phyloP scores from a whole-genome alignment of 1,284 basidiomycete genomes.

The Irpex rosettiformis region DNA sequence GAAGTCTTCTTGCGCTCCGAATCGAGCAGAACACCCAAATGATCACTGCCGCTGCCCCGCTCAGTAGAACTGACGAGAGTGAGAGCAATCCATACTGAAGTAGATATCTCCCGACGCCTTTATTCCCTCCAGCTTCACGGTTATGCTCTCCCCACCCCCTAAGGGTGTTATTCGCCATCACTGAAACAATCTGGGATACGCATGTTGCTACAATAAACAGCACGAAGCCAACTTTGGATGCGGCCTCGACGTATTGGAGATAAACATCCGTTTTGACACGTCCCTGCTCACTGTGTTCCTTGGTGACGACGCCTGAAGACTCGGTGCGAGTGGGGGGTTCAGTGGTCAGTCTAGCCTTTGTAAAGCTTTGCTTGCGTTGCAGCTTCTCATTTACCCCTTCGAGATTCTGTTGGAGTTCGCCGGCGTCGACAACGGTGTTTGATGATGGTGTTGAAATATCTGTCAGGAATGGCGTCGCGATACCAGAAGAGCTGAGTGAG shows the following conservation, averaged over 20 bases:
- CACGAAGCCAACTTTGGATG: conserved; percentile 69
- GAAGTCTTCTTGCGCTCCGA: conserved; percentile 70
- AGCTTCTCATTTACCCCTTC: conserved; percentile 42
- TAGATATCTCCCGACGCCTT: conserved; percentile 56
- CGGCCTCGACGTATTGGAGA: conserved; percentile 74
- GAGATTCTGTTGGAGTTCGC: conserved; percentile 27
- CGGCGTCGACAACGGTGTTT: conserved; percentile 21
- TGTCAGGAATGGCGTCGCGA: conserved; percentile 49
- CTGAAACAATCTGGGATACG: conserved; percentile 49
- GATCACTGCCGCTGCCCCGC: conserved; percentile 53
- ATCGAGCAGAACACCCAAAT: conserved; percentile 82
- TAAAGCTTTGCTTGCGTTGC: conserved; percentile 44
- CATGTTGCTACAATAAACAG: conserved; percentile 63
- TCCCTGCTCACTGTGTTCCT: conserved; percentile 84
- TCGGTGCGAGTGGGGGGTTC: conserved; percentile 35
- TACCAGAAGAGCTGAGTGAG: conserved; percentile 41
- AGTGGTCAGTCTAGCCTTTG: conserved; percentile 43
- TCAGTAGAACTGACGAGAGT: conserved; percentile 47
- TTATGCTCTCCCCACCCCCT: conserved; percentile 84
- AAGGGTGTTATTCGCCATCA: conserved; percentile 68
- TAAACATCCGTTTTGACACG: conserved; percentile 81
- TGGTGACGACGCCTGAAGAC: conserved; percentile 48
- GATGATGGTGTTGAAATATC: conserved; percentile 41
- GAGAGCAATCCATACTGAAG: conserved; percentile 62
- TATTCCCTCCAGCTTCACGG: conserved; percentile 53